These are phyloP conservation scores for Fusarium sp. DNA, from an alignment of 2,329 filamentous ascomycete species.

Conservation along the genomic window DNA sequence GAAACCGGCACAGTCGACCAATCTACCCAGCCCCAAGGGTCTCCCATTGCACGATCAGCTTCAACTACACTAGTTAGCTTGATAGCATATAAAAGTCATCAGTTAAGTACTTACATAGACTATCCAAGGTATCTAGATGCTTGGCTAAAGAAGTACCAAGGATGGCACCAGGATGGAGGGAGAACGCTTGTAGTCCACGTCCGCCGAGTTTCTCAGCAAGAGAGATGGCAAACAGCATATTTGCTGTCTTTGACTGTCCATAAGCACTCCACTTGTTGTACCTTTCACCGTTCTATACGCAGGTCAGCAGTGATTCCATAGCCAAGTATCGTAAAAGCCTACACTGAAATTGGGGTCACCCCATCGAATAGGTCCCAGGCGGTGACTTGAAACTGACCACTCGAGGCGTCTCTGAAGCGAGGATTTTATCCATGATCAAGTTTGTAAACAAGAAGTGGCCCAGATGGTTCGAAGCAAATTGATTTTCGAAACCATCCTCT, in stretches of 20 bases:
- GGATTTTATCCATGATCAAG: not conserved
- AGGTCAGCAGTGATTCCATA: accelerated
- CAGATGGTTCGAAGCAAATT: slow-evolving; percentile 12
- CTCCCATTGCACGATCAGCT: slow-evolving; percentile 3
- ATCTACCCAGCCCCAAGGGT: slow-evolving; percentile 12
- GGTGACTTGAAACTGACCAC: slow-evolving; percentile 7
- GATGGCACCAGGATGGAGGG: slow-evolving; percentile 12
- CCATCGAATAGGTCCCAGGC: slow-evolving; percentile 7
- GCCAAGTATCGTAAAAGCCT: not conserved
- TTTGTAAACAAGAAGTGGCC: slow-evolving; percentile 18
- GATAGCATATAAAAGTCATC: accelerated
- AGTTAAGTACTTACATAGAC: not conserved
- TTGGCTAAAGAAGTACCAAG: not conserved
- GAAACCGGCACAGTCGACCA: slow-evolving; percentile 3
- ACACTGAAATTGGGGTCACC: slow-evolving; percentile 4
- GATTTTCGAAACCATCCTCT: slow-evolving; percentile 2
- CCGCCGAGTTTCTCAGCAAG: slow-evolving; percentile 25
- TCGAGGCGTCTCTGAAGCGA: not conserved
- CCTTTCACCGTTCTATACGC: not conserved
- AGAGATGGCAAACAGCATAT: slow-evolving; percentile 19
- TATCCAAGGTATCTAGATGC: not conserved
- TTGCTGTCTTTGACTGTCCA: slow-evolving; percentile 20
- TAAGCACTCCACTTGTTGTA: slow-evolving; percentile 17
- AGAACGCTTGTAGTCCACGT: slow-evolving; percentile 4
- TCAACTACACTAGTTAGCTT: not conserved